Percentiles rank a stretch among this genome's conserved stretches.
Conservation (phyloP, 306 rosid species). For the Arachis hypogaea region DNA sequence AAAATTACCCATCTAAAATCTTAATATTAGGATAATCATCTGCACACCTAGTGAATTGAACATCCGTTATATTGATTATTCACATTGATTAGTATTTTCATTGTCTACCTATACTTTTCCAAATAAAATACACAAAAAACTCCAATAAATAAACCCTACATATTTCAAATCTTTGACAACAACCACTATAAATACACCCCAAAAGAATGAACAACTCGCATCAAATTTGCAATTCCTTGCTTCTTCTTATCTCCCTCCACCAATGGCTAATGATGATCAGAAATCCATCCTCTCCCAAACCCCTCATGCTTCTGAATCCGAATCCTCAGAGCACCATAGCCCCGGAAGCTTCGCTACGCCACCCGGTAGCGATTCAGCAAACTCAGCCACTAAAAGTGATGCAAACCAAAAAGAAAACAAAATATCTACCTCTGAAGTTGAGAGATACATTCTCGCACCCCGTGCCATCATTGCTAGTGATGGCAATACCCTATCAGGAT, state of each 20-base stretch:
- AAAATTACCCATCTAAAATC: too few relatives aligned
- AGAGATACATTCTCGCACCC: not conserved
- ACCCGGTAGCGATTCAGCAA: not conserved
- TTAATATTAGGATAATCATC: too few relatives aligned
- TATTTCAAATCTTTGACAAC: not conserved
- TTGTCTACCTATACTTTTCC: too few relatives aligned
- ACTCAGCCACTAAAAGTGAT: not conserved
- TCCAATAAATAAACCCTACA: not conserved
- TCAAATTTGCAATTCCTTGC: not conserved
- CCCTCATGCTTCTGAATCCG: conserved; percentile 37
- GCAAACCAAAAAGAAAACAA: not conserved
- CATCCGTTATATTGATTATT: too few relatives aligned
- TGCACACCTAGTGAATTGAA: too few relatives aligned
- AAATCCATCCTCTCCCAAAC: conserved; percentile 36
- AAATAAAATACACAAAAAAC: not conserved
- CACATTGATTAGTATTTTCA: too few relatives aligned
- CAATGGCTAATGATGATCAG: conserved; percentile 41
- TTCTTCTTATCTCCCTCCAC: not conserved
- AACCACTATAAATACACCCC: conserved; percentile 6
- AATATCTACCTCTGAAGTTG: not conserved
- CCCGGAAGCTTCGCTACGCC: conserved; percentile 33
- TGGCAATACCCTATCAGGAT: conserved; percentile 2
- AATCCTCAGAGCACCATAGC: conserved; percentile 41
- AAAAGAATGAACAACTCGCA: not conserved
- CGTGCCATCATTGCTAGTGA: not conserved